A percentile compares a stretch with the other conserved stretches of the same genome.
These are phyloP conservation scores for Emericellopsis atlantica DNA, from an alignment of 2,329 filamentous ascomycete genomes.

Conservation along the genomic window DNA sequence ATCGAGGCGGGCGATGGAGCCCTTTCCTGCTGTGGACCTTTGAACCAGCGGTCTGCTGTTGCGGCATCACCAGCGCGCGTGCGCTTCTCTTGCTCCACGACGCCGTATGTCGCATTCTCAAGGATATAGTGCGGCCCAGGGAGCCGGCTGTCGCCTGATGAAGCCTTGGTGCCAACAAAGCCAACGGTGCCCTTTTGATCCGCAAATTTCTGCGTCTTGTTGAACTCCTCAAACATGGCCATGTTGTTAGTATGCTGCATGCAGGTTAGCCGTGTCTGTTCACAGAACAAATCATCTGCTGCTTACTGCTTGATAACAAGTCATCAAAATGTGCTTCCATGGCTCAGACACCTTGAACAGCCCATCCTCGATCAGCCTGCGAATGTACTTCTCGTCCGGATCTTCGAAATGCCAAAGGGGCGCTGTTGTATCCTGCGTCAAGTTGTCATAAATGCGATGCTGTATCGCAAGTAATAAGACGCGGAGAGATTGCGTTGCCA, in stretches of 20 bases:
- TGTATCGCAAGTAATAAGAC: constrained; percentile 22
- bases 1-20: background rate
- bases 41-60: constrained; percentile 9
- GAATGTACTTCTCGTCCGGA: constrained; percentile 17
- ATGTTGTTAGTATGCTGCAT: constrained; percentile 15
- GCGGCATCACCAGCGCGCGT: constrained; percentile 8
- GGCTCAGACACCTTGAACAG: constrained; percentile 20
- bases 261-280: too few relatives aligned
- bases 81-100: constrained; percentile 8
- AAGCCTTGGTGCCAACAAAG: constrained; percentile 3
- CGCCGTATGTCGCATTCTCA: constrained; percentile 10
- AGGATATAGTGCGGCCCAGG: constrained; percentile 13
- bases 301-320: constrained; percentile 14
- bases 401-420: constrained; percentile 19
- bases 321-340: constrained; percentile 15
- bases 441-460: constrained; percentile 19
- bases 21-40: background rate
- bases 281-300: too few relatives aligned
- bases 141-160: constrained; percentile 6
- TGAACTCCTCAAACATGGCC: constrained; percentile 16
- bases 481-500: constrained; percentile 15
- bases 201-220: constrained; percentile 14
- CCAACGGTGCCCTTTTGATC: constrained; percentile 8
- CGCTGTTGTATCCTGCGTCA: constrained; percentile 21
- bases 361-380: constrained; percentile 15